Evolutionary conservation across 805 yeast genomes (phyloP).

Genomic region (Jamesozyma rosinii): DNA sequence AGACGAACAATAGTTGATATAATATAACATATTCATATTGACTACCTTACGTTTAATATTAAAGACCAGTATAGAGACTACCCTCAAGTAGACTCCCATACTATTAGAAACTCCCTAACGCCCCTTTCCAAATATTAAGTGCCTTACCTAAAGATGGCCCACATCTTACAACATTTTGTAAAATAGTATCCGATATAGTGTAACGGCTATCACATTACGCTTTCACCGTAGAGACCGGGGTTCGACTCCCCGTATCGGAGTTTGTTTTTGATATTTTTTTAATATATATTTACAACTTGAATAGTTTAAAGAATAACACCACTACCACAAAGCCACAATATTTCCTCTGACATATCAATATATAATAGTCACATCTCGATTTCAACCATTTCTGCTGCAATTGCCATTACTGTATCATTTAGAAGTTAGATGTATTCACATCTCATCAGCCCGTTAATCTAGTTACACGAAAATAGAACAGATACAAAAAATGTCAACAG

Average conservation of each 20-base stretch:
- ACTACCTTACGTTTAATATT: too few species aligned
- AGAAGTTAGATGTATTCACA: not conserved
- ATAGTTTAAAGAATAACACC: too few species aligned
- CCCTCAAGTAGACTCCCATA: too few species aligned
- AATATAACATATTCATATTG: too few species aligned
- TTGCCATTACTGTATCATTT: not conserved
- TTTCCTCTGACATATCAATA: too few species aligned
- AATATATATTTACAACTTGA: not conserved
- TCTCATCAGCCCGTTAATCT: not conserved
- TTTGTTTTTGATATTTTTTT: not conserved
- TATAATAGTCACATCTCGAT: not conserved
- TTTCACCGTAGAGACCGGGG: slow-evolving; percentile 8
- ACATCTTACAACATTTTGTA: not conserved
- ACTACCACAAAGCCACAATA: too few species aligned
- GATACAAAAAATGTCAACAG: not conserved
- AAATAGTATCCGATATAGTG: slow-evolving; percentile 9
- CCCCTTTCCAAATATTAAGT: too few species aligned
- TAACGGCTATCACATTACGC: slow-evolving; percentile 13
- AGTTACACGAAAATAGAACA: not conserved
- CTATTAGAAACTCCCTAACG: too few species aligned
- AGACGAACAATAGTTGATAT: too few species aligned
- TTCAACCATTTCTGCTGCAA: too few species aligned
- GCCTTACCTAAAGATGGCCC: too few species aligned
- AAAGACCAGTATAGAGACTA: too few species aligned
- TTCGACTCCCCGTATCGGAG: slow-evolving; percentile 13